Evolutionary conservation across 202 grass and related monocot genomes (phyloP), one percentile per base, ranked within the genome.

Genomic region (Panicum virgatum): DNA sequence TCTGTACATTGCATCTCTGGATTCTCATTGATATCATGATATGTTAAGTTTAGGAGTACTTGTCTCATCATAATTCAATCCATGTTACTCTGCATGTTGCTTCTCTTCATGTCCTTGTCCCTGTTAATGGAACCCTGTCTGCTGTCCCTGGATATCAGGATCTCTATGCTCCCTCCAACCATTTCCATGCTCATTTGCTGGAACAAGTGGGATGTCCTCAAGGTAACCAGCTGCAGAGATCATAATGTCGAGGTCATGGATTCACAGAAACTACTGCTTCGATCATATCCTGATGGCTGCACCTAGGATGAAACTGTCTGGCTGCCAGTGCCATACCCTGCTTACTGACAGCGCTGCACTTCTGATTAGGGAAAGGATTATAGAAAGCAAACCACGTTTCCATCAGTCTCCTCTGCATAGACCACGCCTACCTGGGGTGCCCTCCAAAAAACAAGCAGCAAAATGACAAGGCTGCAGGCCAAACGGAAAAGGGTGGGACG

Each of bases 1-100:
- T 81, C n/a, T 94, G 88, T 97, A 94, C 90, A 94, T 94, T 88
- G 88, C 80, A 66, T 88, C 61, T 84, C 69, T 91, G 85, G 83
- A 83, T 86, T 80, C 26, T 85, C 50, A 77, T 89, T 60, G 78
- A 59, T n/a, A n/a, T n/a, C n/a, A n/a, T n/a, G n/a, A n/a, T 57
- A 68, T 81, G 76, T 76, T 90, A 78, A 70, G 65, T 89, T 87
- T 82, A 87, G 86, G 78, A 67, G 77, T 82, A 78, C 80, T 34
- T 42, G 63, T 67, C 51, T 42, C 51, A 56, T 83, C 15, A 65
- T 88, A 65, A 62, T 69, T 38, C 65, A 81, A 69, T 68, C 66
- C 89, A 78, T 91, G 73, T 88, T 82, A 85, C 78, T 54, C 64
- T 22, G 12, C 42, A 32, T 61, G 20, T 53, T 81, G 66, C 52